Percentiles rank a stretch among this genome's conserved stretches.
Conservation (phyloP, 768 basidiomycete genomes). For the Daedaleopsis sinensis region DNA sequence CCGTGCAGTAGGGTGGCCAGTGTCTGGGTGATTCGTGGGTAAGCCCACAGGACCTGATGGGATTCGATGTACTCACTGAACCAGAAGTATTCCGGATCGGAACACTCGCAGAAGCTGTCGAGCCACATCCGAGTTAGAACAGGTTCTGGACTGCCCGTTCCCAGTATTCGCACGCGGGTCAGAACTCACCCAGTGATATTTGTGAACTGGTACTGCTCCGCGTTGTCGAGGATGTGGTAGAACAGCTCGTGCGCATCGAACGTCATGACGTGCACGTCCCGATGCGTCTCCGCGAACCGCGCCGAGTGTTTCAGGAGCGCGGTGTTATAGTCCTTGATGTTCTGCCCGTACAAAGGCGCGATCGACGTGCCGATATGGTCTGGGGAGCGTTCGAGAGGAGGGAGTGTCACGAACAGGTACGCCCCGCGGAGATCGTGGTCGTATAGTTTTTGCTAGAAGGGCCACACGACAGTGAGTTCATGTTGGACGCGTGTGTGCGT, state of each 20-base stretch:
- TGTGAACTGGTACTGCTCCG: constrained; percentile 44
- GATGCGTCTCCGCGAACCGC: neutral
- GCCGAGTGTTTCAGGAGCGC: constrained; percentile 1
- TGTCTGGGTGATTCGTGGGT: constrained; percentile 33
- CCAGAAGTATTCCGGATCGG: constrained; percentile 53
- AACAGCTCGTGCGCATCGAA: constrained; percentile 59
- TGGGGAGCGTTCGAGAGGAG: neutral
- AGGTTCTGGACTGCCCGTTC: too few relatives aligned
- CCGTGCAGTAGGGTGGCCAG: constrained; percentile 51
- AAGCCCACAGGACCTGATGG: neutral
- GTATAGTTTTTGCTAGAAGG: constrained; percentile 40
- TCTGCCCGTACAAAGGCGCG: constrained; percentile 1
- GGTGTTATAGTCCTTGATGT: constrained; percentile 10
- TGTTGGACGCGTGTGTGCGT: neutral
- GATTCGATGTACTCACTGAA: constrained; percentile 42
- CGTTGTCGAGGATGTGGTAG: constrained; percentile 45
- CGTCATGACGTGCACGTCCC: constrained; percentile 36
- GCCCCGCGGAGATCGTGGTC: constrained; percentile 38
- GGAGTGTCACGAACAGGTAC: constrained; percentile 7
- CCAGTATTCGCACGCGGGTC: constrained; percentile 10
- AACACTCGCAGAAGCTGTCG: constrained; percentile 50
- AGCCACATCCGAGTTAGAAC: neutral
- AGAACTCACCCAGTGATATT: constrained; percentile 45
- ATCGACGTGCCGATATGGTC: constrained; percentile 13
- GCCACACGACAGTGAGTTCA: constrained; percentile 1